Evolutionary conservation across 2,329 filamentous ascomycete genomes (phyloP).

Genomic region (Talaromyces sp.): DNA sequence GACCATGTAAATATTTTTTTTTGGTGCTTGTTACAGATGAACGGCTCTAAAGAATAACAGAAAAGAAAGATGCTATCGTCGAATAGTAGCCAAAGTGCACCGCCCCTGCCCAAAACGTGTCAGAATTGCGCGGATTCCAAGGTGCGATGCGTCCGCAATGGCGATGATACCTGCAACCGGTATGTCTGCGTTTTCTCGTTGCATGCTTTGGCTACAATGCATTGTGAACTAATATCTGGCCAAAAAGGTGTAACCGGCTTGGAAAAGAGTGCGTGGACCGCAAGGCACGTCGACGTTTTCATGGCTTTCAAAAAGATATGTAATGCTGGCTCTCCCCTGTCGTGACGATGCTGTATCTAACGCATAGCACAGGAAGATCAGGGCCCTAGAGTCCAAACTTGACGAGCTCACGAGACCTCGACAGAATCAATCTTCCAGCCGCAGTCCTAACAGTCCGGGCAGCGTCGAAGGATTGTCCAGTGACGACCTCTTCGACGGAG

Average conservation of each 20-base stretch:
- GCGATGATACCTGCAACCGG: conserved; percentile 14
- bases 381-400: conserved; percentile 2
- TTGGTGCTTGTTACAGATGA: background rate
- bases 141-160: conserved; percentile 16
- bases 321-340: conserved; percentile 9
- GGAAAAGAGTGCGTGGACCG: conserved; percentile 32
- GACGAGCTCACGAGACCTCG: background rate
- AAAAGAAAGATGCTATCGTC: background rate
- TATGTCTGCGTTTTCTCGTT: background rate
- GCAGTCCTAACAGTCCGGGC: background rate
- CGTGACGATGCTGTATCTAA: conserved; percentile 1
- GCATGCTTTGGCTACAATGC: background rate
- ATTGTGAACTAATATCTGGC: background rate
- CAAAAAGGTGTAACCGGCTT: conserved; percentile 28
- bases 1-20: no score
- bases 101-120: conserved; percentile 10
- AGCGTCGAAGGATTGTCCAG: background rate
- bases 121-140: conserved; percentile 18
- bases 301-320: conserved; percentile 33
- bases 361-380: conserved; percentile 3
- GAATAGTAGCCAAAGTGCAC: background rate
- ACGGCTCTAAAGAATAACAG: background rate
- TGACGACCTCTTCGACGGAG: background rate
- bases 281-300: conserved; percentile 25
- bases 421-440: conserved; percentile 2